These are phyloP conservation scores for Pythium inflatum DNA, from an alignment of 352 stramenopile genomes.

Conservation along the genomic window DNA sequence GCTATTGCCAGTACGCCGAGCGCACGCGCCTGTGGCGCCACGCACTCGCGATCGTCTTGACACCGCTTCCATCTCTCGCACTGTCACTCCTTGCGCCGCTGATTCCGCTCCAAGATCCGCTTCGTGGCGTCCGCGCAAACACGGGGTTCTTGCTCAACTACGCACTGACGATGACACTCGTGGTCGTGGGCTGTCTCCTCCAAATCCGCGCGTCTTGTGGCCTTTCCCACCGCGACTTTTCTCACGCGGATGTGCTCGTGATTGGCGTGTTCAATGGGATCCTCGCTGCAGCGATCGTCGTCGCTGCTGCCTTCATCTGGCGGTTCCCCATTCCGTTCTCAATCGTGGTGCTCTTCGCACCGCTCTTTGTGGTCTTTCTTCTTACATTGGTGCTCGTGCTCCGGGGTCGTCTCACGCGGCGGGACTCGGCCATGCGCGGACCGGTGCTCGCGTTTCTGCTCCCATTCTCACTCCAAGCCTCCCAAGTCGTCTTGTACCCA, in stretches of 20 bases:
- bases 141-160: neutral
- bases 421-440: neutral
- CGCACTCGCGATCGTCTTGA: neutral
- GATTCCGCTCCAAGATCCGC: constrained; percentile 5
- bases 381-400: neutral
- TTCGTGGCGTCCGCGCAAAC: neutral
- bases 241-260: neutral
- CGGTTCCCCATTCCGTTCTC: constrained; percentile 16
- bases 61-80: constrained; percentile 4
- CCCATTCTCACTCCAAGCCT: constrained; percentile 9
- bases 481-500: constrained; percentile 25
- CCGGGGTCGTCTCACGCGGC: neutral
- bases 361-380: neutral
- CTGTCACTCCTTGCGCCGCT: neutral
- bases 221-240: neutral
- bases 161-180: neutral
- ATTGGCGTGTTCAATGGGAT: neutral
- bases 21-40: neutral
- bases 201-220: neutral
- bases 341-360: neutral
- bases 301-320: neutral
- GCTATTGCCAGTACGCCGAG: neutral
- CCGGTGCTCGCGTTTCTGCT: constrained; percentile 1
- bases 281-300: neutral
- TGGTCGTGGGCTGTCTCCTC: neutral